These are phyloP conservation scores for Exserohilum turcica DNA, from an alignment of 2,329 filamentous ascomycete species.

Conservation along the genomic window DNA sequence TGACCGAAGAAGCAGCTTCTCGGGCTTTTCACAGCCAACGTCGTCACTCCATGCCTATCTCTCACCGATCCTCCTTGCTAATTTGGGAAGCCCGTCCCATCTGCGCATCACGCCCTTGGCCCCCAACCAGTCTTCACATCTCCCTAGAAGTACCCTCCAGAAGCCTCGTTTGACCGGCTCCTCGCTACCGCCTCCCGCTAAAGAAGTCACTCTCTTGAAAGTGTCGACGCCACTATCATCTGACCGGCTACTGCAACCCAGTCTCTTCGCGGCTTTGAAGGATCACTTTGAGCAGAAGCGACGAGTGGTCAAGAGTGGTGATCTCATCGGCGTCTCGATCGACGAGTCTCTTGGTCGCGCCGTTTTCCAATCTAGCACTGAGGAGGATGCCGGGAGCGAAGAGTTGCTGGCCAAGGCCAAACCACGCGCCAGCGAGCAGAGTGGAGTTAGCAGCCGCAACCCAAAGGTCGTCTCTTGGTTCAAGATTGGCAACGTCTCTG, in stretches of 20 bases:
- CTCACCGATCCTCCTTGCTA: slow-evolving; percentile 85
- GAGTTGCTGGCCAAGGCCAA: slow-evolving; percentile 57
- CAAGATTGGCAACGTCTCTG: slow-evolving; percentile 71
- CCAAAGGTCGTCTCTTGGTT: slow-evolving; percentile 79
- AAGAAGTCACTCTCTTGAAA: slow-evolving; percentile 85
- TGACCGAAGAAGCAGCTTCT: slow-evolving; percentile 58
- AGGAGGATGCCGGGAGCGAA: slow-evolving; percentile 68
- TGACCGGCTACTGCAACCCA: slow-evolving; percentile 82
- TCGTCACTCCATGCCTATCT: slow-evolving; percentile 63
- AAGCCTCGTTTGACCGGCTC: slow-evolving; percentile 52
- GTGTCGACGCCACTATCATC: slow-evolving; percentile 87
- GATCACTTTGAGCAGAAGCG: slow-evolving; percentile 83
- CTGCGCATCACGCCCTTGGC: slow-evolving; percentile 76
- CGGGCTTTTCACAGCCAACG: slow-evolving; percentile 34
- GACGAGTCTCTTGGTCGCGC: slow-evolving; percentile 83
- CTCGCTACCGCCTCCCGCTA: slow-evolving; percentile 64
- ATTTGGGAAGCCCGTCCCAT: slow-evolving; percentile 78
- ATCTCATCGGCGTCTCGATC: slow-evolving; percentile 86
- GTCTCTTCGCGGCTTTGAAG: slow-evolving; percentile 84
- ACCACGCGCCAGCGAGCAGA: slow-evolving; percentile 38
- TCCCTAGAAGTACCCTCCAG: slow-evolving; percentile 44
- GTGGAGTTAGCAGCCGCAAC: slow-evolving; percentile 19
- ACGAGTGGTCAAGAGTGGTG: slow-evolving; percentile 82
- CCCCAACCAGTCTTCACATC: slow-evolving; percentile 50
- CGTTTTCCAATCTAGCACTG: slow-evolving; percentile 72